These are phyloP conservation scores for Trichosporon sp. DNA, from an alignment of 1,284 basidiomycete species.

Conservation along the genomic window DNA sequence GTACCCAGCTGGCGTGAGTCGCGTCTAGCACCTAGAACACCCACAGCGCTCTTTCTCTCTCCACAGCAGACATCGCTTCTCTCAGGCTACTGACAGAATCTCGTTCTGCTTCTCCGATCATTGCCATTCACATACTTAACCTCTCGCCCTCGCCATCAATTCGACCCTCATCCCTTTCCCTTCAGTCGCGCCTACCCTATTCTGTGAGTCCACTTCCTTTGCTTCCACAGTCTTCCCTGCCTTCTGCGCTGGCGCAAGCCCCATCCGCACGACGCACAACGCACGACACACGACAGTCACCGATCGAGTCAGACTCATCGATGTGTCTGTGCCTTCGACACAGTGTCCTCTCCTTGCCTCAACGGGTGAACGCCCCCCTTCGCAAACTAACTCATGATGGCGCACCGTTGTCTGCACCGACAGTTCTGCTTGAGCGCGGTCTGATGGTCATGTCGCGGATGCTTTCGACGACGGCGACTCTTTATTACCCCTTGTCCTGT, in stretches of 20 bases:
- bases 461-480: background rate
- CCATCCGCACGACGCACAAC: background rate
- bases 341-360: background rate
- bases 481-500: background rate
- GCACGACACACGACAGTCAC: background rate
- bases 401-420: background rate
- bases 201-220: background rate
- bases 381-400: background rate
- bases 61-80: background rate
- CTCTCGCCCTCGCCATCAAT: background rate
- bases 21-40: background rate
- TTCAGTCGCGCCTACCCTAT: background rate
- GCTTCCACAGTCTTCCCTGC: background rate
- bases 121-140: background rate
- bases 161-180: background rate
- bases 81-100: background rate
- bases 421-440: background rate
- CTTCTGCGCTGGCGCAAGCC: background rate
- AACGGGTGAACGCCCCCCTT: background rate
- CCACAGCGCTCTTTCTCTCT: background rate
- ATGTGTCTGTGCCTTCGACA: constrained; percentile 1
- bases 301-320: constrained; percentile 5
- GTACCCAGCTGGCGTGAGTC: constrained; percentile 1
- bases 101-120: background rate
- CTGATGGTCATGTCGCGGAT: background rate